Evolutionary conservation across 768 basidiomycete genomes (phyloP).

Genomic region (Filobasidium floriforme): DNA sequence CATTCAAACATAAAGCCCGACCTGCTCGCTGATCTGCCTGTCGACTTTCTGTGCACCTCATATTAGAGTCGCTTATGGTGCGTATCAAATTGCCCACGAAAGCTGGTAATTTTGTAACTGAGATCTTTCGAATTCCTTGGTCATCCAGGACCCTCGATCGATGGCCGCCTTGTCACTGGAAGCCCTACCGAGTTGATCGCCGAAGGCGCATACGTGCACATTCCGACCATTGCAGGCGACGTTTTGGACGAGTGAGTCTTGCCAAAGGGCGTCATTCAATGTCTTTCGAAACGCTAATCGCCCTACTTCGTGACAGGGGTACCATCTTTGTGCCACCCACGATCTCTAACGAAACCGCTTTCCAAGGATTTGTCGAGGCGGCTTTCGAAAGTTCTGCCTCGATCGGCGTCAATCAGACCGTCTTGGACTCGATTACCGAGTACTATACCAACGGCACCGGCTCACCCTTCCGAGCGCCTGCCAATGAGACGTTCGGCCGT

Average conservation of each 20-base stretch:
- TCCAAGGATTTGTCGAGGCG: constrained; percentile 20
- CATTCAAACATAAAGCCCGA: too few species aligned
- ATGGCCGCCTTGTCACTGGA: constrained; percentile 36
- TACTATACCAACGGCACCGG: constrained; percentile 32
- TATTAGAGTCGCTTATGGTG: neutral
- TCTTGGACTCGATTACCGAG: constrained; percentile 24
- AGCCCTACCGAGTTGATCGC: constrained; percentile 33
- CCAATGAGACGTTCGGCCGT: constrained; percentile 39
- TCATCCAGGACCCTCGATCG: constrained; percentile 32
- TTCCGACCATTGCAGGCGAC: constrained; percentile 42
- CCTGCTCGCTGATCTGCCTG: too few species aligned
- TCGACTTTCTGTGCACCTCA: neutral
- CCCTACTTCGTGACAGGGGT: constrained; percentile 26
- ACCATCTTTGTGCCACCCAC: constrained; percentile 32
- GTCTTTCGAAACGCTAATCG: neutral
- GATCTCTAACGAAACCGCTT: constrained; percentile 21
- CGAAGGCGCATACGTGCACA: constrained; percentile 33
- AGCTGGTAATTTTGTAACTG: too few species aligned
- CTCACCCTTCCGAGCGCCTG: constrained; percentile 35
- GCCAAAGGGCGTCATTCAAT: neutral
- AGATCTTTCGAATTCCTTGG: too few species aligned
- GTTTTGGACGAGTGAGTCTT: constrained; percentile 38
- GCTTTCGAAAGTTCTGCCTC: constrained; percentile 22
- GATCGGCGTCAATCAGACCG: constrained; percentile 21
- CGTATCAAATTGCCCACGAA: too few species aligned